Base-by-base conservation (phyloP, 2,329 filamentous ascomycete genomes). In the Aaosphaeria arxii region DNA sequence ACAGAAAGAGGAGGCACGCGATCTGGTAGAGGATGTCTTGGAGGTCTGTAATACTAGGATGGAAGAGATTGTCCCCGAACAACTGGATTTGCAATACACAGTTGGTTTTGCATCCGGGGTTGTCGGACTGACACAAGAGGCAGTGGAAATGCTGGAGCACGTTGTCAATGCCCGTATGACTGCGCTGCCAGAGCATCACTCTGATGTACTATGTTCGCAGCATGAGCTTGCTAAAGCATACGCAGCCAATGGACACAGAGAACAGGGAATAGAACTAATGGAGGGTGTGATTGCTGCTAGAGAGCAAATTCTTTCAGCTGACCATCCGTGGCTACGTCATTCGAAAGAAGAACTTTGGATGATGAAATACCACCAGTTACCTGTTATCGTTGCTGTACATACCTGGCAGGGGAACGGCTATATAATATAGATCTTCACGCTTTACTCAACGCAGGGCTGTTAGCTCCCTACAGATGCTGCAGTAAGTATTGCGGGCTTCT, bases 141-240 rank as follows among this genome's bases (percentile, higher is more conserved):
- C 39, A 11, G 24, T 40, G 7, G 17, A 28, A 28, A 9, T 40
- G 39, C 11, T 40, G 39, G 17, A 40, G 39, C 39, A 40, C 9
- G 33, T 13, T 44, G 32, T 40, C 4, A 7, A 28, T 24, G 17
- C 7, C 7, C 11, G 24, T 11, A 11, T 7, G 24, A 11, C 39
- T 17, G 47, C 36, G 40, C 50, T 54, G 3, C 40, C 41, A 39
- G 49, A 47, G 40, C 46, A 35, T 44, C 43, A 54, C 44, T 47
- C 51, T 13, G 7, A 40, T 40, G 42, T 24, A 6, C 46, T 56
- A 33, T 35, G 38, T 48, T 56, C 47, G 30, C 48, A 51, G 47
- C 49, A 56, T 44, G 42, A 1, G 40, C 52, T 56, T 47, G 49
- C 45, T 40, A 29, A 5, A n/a, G 43, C 48, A 7, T 53, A 51